Evolutionary conservation across 495 filamentous ascomycete genomes (phyloP).

Genomic region (Penicillium canariense): DNA sequence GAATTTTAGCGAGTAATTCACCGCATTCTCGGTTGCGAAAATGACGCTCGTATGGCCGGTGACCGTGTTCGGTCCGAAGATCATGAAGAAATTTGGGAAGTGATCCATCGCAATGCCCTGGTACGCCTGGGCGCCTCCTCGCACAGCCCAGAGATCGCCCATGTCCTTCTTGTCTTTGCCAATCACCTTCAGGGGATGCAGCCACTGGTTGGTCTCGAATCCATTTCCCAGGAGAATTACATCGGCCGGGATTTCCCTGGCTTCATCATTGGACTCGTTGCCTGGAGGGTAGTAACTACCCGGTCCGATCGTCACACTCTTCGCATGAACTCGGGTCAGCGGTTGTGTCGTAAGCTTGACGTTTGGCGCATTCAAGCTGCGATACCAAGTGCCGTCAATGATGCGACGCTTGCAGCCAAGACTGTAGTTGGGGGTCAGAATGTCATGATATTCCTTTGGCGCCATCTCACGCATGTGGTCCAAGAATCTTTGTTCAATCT

Average conservation of each 20-base stretch:
- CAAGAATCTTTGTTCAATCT: slow-evolving; percentile 39
- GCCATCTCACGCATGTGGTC: slow-evolving; percentile 47
- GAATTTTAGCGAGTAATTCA: slow-evolving; percentile 47
- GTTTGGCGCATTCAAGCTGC: slow-evolving; percentile 49
- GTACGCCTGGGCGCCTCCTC: slow-evolving; percentile 64
- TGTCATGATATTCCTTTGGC: slow-evolving; percentile 62
- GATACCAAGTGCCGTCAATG: slow-evolving; percentile 56
- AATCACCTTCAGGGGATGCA: slow-evolving; percentile 32
- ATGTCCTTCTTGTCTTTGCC: slow-evolving; percentile 50
- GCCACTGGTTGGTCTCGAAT: slow-evolving; percentile 47
- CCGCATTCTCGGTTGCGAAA: slow-evolving; percentile 58
- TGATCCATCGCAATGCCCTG: slow-evolving; percentile 61
- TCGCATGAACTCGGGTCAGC: slow-evolving; percentile 46
- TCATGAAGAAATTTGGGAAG: slow-evolving; percentile 68
- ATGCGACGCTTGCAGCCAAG: slow-evolving; percentile 63
- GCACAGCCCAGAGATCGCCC: slow-evolving; percentile 52
- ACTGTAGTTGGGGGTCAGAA: slow-evolving; percentile 59
- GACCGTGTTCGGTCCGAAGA: slow-evolving; percentile 64
- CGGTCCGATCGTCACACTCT: slow-evolving; percentile 54
- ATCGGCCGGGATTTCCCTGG: slow-evolving; percentile 52
- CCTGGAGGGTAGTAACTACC: slow-evolving; percentile 45
- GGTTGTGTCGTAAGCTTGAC: slow-evolving; percentile 57
- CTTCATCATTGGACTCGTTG: slow-evolving; percentile 30
- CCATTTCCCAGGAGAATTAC: slow-evolving; percentile 60
- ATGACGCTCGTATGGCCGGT: slow-evolving; percentile 65